Evolutionary conservation across 805 yeast genomes (phyloP).

Genomic region (Nakazawaea pomicola): DNA sequence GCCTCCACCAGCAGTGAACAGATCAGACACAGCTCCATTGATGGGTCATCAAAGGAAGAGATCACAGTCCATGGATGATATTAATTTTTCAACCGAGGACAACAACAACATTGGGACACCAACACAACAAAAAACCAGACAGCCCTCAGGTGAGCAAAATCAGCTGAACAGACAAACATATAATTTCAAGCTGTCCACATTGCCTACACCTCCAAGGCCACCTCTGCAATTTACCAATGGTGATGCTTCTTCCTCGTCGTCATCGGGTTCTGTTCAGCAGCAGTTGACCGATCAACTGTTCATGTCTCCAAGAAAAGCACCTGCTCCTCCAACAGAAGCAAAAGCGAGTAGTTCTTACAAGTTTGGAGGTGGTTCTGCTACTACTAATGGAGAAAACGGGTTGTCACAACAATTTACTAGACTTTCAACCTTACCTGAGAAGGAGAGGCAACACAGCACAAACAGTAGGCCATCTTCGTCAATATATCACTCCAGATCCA

Average conservation of each 20-base stretch:
- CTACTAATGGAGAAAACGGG: neutral
- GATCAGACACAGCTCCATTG: conserved; percentile 18
- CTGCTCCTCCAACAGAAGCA: conserved; percentile 52
- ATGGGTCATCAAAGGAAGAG: conserved; percentile 39
- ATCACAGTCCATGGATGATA: conserved; percentile 47
- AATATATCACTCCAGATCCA: conserved; percentile 38
- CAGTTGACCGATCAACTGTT: conserved; percentile 24
- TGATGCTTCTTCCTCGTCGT: conserved; percentile 1
- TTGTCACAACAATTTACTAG: conserved; percentile 5
- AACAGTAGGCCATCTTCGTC: conserved; percentile 22
- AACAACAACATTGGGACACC: neutral
- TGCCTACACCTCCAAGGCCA: conserved; percentile 1
- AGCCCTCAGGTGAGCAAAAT: conserved; percentile 2
- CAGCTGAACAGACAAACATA: conserved; percentile 4
- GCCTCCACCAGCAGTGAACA: conserved; percentile 34
- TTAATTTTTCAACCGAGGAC: conserved; percentile 14
- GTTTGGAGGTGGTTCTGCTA: conserved; percentile 19
- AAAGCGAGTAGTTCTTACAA: conserved; percentile 17
- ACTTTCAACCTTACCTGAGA: conserved; percentile 12
- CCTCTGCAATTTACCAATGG: neutral
- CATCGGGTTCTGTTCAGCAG: conserved; percentile 1
- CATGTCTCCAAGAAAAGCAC: conserved; percentile 68
- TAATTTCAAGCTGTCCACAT: conserved; percentile 1
- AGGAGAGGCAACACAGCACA: conserved; percentile 9
- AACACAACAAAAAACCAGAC: conserved; percentile 4